A percentile compares a stretch with the other conserved stretches of the same genome.
Evolutionary conservation across 495 filamentous ascomycete genomes (phyloP).

Genomic region (Annulohypoxylon stygium): DNA sequence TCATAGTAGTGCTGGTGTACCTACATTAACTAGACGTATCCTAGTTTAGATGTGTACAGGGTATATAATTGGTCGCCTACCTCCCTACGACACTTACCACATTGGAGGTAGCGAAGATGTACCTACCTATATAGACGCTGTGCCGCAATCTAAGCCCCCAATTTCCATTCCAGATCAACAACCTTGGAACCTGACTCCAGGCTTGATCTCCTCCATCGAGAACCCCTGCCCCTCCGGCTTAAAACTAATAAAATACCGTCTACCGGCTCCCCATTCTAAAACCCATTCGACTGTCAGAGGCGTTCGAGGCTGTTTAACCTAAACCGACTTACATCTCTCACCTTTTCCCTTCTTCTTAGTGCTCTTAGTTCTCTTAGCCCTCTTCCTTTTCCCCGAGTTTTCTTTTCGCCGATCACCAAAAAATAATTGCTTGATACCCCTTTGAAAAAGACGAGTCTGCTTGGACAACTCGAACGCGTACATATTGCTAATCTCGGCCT

Average conservation of each 20-base stretch:
- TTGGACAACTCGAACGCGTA: conserved; percentile 30
- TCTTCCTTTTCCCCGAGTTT: background rate
- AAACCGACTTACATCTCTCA: conserved; percentile 16
- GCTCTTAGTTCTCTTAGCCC: too few species aligned
- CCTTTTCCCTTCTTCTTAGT: conserved; percentile 3
- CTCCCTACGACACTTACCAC: conserved; percentile 21
- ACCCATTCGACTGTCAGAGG: conserved; percentile 10
- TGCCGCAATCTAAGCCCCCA: conserved; percentile 49
- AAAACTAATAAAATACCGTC: conserved; percentile 36
- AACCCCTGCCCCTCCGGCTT: conserved; percentile 30
- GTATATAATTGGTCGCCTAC: conserved; percentile 27
- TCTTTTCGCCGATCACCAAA: conserved; percentile 21
- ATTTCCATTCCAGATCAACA: conserved; percentile 41
- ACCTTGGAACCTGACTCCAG: background rate
- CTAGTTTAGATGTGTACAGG: conserved; percentile 8
- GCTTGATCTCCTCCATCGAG: background rate
- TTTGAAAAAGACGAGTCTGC: conserved; percentile 29
- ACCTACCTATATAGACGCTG: conserved; percentile 35
- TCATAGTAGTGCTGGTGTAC: conserved; percentile 3
- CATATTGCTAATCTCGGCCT: conserved; percentile 29
- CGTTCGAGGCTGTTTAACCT: conserved; percentile 6
- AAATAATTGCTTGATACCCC: conserved; percentile 31
- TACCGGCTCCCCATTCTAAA: conserved; percentile 7
- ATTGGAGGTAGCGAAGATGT: conserved; percentile 36
- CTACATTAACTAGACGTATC: conserved; percentile 13